Base-by-base conservation (phyloP, 352 stramenopile species). In the Phytopythium cucurbitacearum region DNA sequence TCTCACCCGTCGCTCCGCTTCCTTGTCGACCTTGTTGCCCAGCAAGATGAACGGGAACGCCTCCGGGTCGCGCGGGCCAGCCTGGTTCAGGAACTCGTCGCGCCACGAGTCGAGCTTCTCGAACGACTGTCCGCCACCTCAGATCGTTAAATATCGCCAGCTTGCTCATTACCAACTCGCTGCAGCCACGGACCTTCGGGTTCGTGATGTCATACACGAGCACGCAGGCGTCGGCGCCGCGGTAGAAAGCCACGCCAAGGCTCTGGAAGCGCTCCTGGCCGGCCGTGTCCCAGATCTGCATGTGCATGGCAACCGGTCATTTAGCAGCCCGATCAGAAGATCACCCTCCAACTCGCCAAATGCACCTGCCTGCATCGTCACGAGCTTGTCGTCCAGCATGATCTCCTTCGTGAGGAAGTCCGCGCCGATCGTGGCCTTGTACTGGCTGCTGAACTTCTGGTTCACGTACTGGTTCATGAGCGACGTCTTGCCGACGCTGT, bases 391-490 rank as follows among this genome's bases (percentile, higher is more conserved):
- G 66, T 98, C 88, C 53, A 98, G 83, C 69, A 97, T 91, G 49
- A 92, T 93, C 67, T 99, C 95, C 67, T 99, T 98, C 11, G 94
- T 97, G 44, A 99, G 79, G 67, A 99, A 99, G 70, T 99, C 97
- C 32, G 97, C 97, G 47, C 97, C 97, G 70, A 99, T 99, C 5
- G 97, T 99, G 16, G 97, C 96, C 67, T 99, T 99, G 83, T 99
- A 99, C 78, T 98, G 96, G 57, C 94, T 97, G 36, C 89, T 97
- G 73, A 99, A 99, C 71, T 97, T 98, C 60, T 99, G 91, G 56
- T 98, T 98, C 56, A 99, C 94, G 75, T 98, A 99, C 68, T 98
- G 95, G 76, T 99, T 98, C 97, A 99, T 99, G 36, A 99, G 76
- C 45, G 94, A 99, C 44, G 97, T 99, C 81, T 99, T 99, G 53